Base-by-base conservation (phyloP, 805 yeast species). In the Metschnikowia reukaufii region DNA sequence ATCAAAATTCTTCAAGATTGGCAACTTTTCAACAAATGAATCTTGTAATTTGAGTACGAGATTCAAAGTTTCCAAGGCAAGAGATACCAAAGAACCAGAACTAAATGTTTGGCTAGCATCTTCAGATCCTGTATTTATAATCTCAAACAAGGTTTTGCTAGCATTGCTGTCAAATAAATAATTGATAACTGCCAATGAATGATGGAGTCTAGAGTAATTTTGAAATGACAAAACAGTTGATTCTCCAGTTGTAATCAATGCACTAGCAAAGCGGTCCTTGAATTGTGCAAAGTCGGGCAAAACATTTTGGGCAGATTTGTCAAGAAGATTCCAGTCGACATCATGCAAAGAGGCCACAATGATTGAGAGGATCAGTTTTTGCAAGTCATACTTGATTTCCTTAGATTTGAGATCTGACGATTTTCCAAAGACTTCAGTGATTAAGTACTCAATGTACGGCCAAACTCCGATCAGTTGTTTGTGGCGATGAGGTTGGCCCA, bases 361-460 rank as follows among this genome's bases (percentile, higher is more conserved):
- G 12, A 84, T 70, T 2, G 72, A 63, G 34, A 89, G 59, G 20
- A 88, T 72, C 0, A 77, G 71, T 2, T 64, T 51, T 57, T 87
- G 91, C 9, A 91, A 55, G 1, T 72, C 61, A 8, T 64, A 48
- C 41, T 66, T 71, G 13, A 76, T 76, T 0, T 45, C 50, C 48
- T 58, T 2, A 47, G 67, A 27, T 23, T 61, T 60, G 4, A 79
- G 62, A 7, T 72, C 64, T 2, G 67, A 44, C 2, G 87, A 68
- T 20, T 79, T 77, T 6, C 76, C 77, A 53, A 90, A 80, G 0
- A 90, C 79, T 36, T 85, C 86, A 10, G 76, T 67, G n/a, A 86
- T 59, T 12, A 90, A 61, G 56, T 80, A 89, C 44, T 88, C 92
- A 44, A 87, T 62, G 57, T 91, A 92, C 2, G 94, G 89, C 80